phyloP scores from a whole-genome alignment of 2,329 filamentous ascomycete species.

The Diaporthe aspalathi region DNA sequence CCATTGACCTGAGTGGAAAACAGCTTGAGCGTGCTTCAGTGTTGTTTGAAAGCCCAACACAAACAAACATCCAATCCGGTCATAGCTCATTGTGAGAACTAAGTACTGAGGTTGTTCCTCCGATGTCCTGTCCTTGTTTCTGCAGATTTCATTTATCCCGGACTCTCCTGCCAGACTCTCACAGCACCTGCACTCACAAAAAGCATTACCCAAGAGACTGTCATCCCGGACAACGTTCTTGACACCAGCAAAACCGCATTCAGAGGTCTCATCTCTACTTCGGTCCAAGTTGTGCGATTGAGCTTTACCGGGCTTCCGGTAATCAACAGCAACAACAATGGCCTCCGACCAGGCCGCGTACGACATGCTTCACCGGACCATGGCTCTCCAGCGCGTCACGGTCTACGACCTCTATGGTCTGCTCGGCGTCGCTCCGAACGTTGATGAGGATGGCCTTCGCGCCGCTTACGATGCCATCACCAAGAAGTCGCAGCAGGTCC shows the following conservation, averaged over 20 bases:
- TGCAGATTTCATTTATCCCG: too few species aligned
- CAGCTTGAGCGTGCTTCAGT: not conserved
- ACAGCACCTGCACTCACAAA: not conserved
- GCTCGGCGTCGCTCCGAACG: constrained; percentile 30
- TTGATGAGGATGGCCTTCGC: constrained; percentile 30
- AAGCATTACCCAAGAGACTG: not conserved
- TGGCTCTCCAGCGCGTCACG: constrained; percentile 27
- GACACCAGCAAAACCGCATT: not conserved
- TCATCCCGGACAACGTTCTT: not conserved
- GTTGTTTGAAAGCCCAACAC: not conserved
- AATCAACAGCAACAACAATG: constrained; percentile 23
- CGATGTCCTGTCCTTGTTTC: too few species aligned
- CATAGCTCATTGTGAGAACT: not conserved
- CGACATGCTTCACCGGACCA: constrained; percentile 16
- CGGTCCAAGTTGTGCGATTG: too few species aligned
- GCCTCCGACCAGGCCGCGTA: not conserved
- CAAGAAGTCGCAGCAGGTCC: constrained; percentile 19
- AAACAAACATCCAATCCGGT: not conserved
- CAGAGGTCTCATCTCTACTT: not conserved
- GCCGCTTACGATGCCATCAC: constrained; percentile 26
- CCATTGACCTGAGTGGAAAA: not conserved
- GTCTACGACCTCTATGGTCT: constrained; percentile 38
- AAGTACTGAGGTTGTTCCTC: too few species aligned
- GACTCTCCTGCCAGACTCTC: too few species aligned
- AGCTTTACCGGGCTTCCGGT: too few species aligned